Evolutionary conservation across 2,329 filamentous ascomycete genomes (phyloP), one percentile per base, ranked within the genome.

Genomic region (Cordyceps cateniannulata): DNA sequence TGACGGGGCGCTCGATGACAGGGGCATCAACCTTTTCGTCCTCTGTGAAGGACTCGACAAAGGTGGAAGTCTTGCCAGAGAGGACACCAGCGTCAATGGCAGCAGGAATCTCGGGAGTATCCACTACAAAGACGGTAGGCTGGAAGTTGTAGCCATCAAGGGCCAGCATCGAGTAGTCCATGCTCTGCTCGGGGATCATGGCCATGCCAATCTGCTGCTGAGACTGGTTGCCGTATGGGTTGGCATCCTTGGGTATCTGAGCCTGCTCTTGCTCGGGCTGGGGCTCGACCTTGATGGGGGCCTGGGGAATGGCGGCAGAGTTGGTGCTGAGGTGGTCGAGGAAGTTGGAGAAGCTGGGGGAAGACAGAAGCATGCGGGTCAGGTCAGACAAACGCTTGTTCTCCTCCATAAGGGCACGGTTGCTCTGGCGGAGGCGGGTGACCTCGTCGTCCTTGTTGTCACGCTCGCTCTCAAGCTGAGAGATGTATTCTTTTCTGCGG

Each of bases 401-500:
- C 80, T 96, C 92, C 51, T 96, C 90, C 66, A 85, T 78, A 20
- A 99, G 82, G 42, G 89, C 86, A 53, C 85, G 84, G 79, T 97
- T 98, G 75, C 96, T 87, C 40, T 82, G 77, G 64, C 90, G 88
- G 38, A 97, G 83, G 50, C 92, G 89, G 65, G 88, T 88, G 66
- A 89, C 88, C 79, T 98, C 93, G 65, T 87, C 89, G 45, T 88
- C 86, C 78, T 95, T 96, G 69, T 80, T 81, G 59, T 91, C 88
- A 67, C 97, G 89, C 74, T 98, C 93, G 64, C 84, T 81, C 79
- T 99, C 95, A 18, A 99, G 89, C 75, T 98, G 93, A 64, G 86
- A 85, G 71, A 99, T 98, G 79, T 98, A 98, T 83, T 98, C 95
- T 83, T 99, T 99, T 82, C 95, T 89, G 69, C 95, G 84, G n/a